Conservation (phyloP, 73 alveolate genomes). For the Paramecium tetraurelia region DNA sequence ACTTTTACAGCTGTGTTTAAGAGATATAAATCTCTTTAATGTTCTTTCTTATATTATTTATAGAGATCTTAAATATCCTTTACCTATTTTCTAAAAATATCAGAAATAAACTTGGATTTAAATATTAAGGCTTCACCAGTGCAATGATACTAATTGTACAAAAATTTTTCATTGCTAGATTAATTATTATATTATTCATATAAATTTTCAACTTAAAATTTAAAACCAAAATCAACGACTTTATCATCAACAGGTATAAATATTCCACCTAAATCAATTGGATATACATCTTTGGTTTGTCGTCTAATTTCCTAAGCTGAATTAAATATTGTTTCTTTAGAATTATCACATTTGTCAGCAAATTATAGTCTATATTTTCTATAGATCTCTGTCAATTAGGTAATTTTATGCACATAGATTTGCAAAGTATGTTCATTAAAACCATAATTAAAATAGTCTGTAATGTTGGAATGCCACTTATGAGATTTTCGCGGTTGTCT, state of each 20-base stretch:
- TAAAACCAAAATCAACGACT: background rate
- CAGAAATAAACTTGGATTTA: constrained; percentile 25
- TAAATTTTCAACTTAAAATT: constrained; percentile 29
- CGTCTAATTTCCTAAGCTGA: background rate
- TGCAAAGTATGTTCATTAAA: constrained; percentile 40
- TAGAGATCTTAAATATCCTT: constrained; percentile 21
- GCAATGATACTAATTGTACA: background rate
- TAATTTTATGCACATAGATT: constrained; percentile 38
- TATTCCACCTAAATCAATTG: constrained; percentile 43
- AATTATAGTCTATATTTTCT: background rate
- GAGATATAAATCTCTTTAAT: constrained; percentile 8
- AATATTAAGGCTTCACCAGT: constrained; percentile 22
- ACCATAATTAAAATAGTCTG: constrained; percentile 47
- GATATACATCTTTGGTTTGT: background rate
- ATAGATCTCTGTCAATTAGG: background rate
- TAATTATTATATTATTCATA: constrained; percentile 8
- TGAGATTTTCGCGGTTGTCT: background rate
- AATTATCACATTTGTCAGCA: constrained; percentile 34
- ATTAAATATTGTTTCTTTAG: background rate
- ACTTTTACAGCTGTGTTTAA: background rate
- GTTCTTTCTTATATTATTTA: background rate
- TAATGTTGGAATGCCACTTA: background rate
- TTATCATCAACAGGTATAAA: constrained; percentile 39
- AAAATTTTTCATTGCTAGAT: background rate
- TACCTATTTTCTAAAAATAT: background rate